Evolutionary conservation across 306 rosid species (phyloP), one percentile per base, ranked within the genome.

Genomic region (Calophaca sinica): DNA sequence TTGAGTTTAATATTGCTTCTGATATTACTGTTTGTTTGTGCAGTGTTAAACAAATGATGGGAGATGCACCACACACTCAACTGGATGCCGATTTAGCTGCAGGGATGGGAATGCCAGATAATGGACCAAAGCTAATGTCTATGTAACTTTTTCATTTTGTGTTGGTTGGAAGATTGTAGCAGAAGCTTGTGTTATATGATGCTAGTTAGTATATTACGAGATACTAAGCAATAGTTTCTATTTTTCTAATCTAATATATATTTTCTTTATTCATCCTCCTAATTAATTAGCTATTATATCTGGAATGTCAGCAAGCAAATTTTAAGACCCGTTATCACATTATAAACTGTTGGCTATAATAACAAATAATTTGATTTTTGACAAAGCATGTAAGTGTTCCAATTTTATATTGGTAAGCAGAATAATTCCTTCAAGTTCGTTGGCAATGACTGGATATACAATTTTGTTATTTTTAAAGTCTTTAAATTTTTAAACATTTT

Each of bases 81-180:
- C 88, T 94, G 28, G 98, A 91, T 51, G 98, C 98, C 0, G 98
- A 94, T 1, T 63, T 94, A 82, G 98, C 98, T 42, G 87, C 84
- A 14, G 98, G 98, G 54, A 91, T 94, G 98, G 98, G 98, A 60
- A 88, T 84, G 94, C 98, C 97, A 1, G 98, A 94, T 76, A 91
- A 94, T 53, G 98, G 97, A 49, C 96, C 93, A 31, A 94, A 89
- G 88, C 88, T 94, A 39, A 89, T 91, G 97, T 85, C 91, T 28
- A 86, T 87, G 85, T 89, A 84, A 81, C n/a, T 35, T 68, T 60
- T 26, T 5, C 1, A 2, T 38, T 44, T 6, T 7, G 48, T 58
- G 0, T 42, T 33, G 6, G 39, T 11, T 57, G 31, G 33, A 28
- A 9, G 60, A 75, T 68, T 81, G 42, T 68, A 0, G 2, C 41